phyloP scores from a whole-genome alignment of 108 stramenopile genomes.

The Bacterosira constricta region DNA sequence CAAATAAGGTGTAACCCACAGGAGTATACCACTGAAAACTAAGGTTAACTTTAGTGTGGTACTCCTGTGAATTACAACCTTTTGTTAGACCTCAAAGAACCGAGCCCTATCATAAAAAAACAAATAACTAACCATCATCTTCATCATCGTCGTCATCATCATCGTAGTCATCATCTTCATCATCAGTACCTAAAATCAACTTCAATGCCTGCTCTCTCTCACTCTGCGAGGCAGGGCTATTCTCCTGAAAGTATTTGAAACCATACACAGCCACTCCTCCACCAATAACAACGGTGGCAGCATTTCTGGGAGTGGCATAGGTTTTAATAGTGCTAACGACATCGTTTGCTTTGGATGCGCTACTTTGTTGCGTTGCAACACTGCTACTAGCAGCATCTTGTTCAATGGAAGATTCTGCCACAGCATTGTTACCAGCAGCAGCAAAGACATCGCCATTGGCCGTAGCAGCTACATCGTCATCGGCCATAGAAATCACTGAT shows the following conservation, averaged over 20 bases:
- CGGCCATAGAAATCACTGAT: too few relatives aligned
- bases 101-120: neutral
- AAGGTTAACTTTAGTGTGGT: too few relatives aligned
- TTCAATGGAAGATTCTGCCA: too few relatives aligned
- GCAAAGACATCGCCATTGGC: slow-evolving; percentile 32
- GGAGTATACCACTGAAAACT: too few relatives aligned
- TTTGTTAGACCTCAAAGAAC: too few relatives aligned
- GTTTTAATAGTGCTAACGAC: slow-evolving; percentile 5
- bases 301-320: slow-evolving; percentile 44
- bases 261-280: slow-evolving; percentile 64
- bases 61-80: too few relatives aligned
- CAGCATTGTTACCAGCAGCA: too few relatives aligned
- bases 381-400: too few relatives aligned
- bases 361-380: too few relatives aligned
- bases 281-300: slow-evolving; percentile 54
- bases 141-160: slow-evolving; percentile 27
- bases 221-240: slow-evolving; percentile 53
- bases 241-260: slow-evolving; percentile 58
- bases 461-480: slow-evolving; percentile 30
- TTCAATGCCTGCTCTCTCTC: slow-evolving; percentile 76
- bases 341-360: too few relatives aligned
- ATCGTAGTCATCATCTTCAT: slow-evolving; percentile 47
- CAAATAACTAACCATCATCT: slow-evolving; percentile 13
- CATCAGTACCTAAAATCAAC: slow-evolving; percentile 67
- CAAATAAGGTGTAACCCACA: too few relatives aligned